Evolutionary conservation across 768 basidiomycete genomes (phyloP), one percentile per base, ranked within the genome.

Genomic region (Tephrocybe sp.): DNA sequence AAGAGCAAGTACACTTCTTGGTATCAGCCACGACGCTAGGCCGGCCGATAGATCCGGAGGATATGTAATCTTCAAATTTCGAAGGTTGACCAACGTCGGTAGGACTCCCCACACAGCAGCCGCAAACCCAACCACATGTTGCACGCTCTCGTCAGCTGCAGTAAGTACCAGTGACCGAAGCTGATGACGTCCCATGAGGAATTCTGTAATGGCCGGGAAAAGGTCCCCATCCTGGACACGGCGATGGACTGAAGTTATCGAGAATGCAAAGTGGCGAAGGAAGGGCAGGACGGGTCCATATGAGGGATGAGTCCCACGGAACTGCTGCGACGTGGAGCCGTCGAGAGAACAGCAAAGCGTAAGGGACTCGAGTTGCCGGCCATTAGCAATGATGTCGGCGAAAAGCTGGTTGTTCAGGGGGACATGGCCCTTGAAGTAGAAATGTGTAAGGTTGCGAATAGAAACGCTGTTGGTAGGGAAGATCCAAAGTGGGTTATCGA

Each of bases 41-140:
- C 81, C 78, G 0, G 84, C 74, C 1, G 82, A 75, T 31, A 88
- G 64, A 61, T 87, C 86, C 52, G 70, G 67, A 1, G 87, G 86
- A 57, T 87, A 79, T 4, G 79, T 80, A 46, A 87, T 84, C 44
- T 71, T 75, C 47, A 89, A 61, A 31, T 72, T 75, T n/a, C 66
- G 74, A 43, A 89, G 62, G 11, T 70, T 70, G 15, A 67, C 64
- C 21, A 89, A 64, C 5, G 75, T 75, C 0, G 86, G 86, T 9
- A 89, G 68, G 7, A 87, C 80, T 9, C 86, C 86, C 86, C 85
- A 88, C 6, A 82, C 72, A 1, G 82, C 77, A 0, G 86, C 83
- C 53, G 87, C 82, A 55, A 84, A 87, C 22, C 87, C 87, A 9
- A 83, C 72, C 6, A 74, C 70, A 52, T 69, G 70, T 55, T 79